Evolutionary conservation across 768 basidiomycete genomes (phyloP).

Genomic region (Termitomyces sp.): DNA sequence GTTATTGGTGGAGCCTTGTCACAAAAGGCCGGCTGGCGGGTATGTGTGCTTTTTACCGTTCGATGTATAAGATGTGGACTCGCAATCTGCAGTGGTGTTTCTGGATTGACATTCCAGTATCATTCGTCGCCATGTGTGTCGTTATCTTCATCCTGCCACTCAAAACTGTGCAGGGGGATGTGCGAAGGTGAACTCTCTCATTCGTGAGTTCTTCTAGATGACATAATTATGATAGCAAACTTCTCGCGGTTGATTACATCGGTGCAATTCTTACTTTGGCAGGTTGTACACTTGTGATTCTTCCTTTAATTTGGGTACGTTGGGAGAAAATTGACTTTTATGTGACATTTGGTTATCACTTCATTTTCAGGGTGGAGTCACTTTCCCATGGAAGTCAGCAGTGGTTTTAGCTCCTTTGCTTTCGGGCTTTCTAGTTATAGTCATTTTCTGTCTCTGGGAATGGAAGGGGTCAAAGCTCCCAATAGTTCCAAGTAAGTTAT

Average conservation of each 20-base stretch:
- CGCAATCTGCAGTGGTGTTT: slow-evolving; percentile 54
- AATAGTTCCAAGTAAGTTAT: slow-evolving; percentile 54
- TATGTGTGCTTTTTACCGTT: slow-evolving; percentile 20
- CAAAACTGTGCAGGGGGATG: slow-evolving; percentile 59
- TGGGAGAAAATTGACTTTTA: neutral
- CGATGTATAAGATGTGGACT: neutral
- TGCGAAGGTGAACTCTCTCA: slow-evolving; percentile 32
- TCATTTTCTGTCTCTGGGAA: slow-evolving; percentile 65
- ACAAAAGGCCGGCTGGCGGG: slow-evolving; percentile 58
- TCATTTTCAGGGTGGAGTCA: slow-evolving; percentile 51
- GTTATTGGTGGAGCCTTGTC: slow-evolving; percentile 61
- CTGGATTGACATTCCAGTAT: slow-evolving; percentile 64
- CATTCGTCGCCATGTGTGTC: slow-evolving; percentile 44
- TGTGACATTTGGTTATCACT: neutral
- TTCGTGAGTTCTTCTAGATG: neutral
- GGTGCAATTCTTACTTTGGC: slow-evolving; percentile 53
- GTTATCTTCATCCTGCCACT: slow-evolving; percentile 62
- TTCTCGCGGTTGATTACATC: slow-evolving; percentile 58
- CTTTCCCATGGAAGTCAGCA: slow-evolving; percentile 67
- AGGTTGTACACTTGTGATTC: slow-evolving; percentile 56
- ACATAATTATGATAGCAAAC: slow-evolving; percentile 36
- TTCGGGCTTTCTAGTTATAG: slow-evolving; percentile 46
- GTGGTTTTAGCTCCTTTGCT: slow-evolving; percentile 56
- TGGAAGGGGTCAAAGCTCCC: slow-evolving; percentile 66
- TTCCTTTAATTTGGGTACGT: slow-evolving; percentile 69